phyloP scores from a whole-genome alignment of 2,329 filamentous ascomycete genomes.

The Fusarium dlaminii region DNA sequence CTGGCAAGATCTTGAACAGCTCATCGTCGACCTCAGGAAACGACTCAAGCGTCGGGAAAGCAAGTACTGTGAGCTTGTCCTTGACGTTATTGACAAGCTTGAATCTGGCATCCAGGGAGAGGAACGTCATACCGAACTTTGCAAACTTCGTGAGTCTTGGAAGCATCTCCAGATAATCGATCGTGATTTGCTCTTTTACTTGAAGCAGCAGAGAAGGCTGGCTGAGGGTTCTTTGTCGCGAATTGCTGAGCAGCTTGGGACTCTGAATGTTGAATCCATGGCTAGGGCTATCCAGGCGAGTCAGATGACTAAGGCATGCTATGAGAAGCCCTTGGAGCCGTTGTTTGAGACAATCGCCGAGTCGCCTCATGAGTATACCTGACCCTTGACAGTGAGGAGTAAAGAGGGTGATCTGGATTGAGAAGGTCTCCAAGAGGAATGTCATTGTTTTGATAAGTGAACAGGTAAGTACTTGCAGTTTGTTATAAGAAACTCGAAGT shows the following conservation, averaged over 20 bases:
- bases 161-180: accelerated
- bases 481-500: accelerated
- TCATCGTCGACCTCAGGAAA: neutral
- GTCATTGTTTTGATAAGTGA: accelerated
- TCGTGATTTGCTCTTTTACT: neutral
- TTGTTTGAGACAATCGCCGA: neutral
- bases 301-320: accelerated
- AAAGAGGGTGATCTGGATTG: neutral
- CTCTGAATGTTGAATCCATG: neutral
- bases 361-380: neutral
- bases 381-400: neutral
- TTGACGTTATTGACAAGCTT: neutral
- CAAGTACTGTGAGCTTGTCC: neutral
- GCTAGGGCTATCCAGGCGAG: neutral
- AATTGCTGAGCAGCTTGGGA: neutral
- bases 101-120: neutral
- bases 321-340: neutral
- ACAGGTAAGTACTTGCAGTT: too few relatives aligned
- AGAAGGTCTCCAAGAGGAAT: accelerated
- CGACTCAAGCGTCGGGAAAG: neutral
- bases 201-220: neutral
- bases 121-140: neutral
- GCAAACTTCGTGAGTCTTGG: neutral
- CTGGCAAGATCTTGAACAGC: neutral
- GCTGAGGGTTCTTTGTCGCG: neutral